These are phyloP conservation scores for Nakataea oryzae DNA, from an alignment of 2,329 filamentous ascomycete species.

Conservation along the genomic window DNA sequence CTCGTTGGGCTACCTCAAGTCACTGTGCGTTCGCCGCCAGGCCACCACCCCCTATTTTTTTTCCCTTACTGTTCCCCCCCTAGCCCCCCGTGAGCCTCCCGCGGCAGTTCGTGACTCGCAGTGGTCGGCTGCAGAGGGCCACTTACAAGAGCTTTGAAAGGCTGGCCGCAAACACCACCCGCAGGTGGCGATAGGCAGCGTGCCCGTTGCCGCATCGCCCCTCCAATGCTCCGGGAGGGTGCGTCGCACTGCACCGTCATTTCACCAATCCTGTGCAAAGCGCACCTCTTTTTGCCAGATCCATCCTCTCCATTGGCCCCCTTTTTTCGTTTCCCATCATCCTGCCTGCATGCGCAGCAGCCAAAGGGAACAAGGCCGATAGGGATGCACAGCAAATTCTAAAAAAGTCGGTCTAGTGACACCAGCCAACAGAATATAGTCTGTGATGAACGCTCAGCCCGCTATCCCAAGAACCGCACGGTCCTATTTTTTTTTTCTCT, in stretches of 20 bases:
- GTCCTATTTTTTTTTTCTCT: neutral
- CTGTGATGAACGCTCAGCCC: neutral
- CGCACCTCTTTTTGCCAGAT: conserved; percentile 3
- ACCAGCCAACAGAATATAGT: neutral
- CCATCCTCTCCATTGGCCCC: conserved; percentile 8
- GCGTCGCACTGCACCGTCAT: conserved; percentile 4
- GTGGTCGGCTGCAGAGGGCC: neutral
- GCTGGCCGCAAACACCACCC: neutral
- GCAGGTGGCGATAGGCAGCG: neutral
- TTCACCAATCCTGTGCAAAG: conserved; percentile 8
- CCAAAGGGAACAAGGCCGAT: neutral
- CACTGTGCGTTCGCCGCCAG: neutral
- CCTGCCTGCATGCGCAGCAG: conserved; percentile 9
- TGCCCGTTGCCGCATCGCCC: too few species aligned
- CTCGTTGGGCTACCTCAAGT: neutral
- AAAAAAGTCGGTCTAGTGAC: neutral
- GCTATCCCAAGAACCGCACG: neutral
- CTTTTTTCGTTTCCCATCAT: conserved; percentile 7
- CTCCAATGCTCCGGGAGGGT: neutral
- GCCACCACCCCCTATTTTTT: too few species aligned
- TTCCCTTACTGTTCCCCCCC: neutral
- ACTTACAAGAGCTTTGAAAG: neutral
- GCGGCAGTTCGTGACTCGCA: neutral
- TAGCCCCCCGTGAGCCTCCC: too few species aligned
- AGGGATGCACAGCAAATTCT: neutral